Percentiles rank a stretch among this genome's conserved stretches.
phyloP scores from a whole-genome alignment of 2,329 filamentous ascomycete genomes.

The Beauveria varroae region DNA sequence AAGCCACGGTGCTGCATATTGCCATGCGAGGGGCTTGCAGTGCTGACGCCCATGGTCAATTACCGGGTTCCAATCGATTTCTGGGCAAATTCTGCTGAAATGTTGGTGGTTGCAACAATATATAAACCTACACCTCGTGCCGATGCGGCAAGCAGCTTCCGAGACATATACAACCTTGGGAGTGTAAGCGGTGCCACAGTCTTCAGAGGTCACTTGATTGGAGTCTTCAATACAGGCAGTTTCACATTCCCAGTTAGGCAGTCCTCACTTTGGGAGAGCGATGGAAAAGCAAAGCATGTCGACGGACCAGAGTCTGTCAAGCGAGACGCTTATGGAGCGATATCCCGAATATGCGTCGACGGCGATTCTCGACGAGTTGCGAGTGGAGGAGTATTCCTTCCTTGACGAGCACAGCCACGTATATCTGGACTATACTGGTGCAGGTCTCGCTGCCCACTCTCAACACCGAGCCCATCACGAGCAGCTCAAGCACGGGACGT shows the following conservation, averaged over 20 bases:
- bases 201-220: neutral
- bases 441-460: constrained; percentile 26
- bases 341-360: constrained; percentile 30
- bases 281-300: neutral
- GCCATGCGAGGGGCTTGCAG: neutral
- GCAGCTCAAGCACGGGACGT: constrained; percentile 23
- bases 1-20: constrained; percentile 5
- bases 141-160: neutral
- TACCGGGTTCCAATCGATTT: neutral
- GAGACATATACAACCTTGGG: neutral
- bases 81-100: neutral
- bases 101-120: neutral
- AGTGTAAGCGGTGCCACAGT: neutral
- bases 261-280: neutral
- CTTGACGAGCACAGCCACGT: constrained; percentile 30
- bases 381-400: constrained; percentile 26
- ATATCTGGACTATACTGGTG: constrained; percentile 35
- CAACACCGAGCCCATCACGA: constrained; percentile 26
- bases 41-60: neutral
- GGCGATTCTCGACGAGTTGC: constrained; percentile 23
- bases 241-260: neutral
- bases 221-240: neutral
- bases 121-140: neutral
- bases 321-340: constrained; percentile 7
- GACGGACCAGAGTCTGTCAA: neutral